These are phyloP conservation scores for Cladosporium oxysporum DNA, from an alignment of 2,329 filamentous ascomycete species.

Conservation along the genomic window DNA sequence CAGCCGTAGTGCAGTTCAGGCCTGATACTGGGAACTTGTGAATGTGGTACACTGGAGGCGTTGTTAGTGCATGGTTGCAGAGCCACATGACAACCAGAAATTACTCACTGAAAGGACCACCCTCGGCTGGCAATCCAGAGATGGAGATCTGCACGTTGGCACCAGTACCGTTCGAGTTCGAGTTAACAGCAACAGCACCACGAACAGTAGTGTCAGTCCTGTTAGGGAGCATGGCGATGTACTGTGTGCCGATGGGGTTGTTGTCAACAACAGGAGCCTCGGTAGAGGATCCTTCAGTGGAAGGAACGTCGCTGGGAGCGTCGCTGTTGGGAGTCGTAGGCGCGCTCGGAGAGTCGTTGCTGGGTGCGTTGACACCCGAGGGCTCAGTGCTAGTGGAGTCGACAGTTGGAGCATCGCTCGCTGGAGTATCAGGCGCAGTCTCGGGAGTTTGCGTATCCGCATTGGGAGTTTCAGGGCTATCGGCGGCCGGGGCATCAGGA, in stretches of 20 bases:
- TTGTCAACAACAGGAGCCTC: slow-evolving; percentile 38
- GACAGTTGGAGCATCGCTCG: neutral
- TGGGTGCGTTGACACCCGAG: neutral
- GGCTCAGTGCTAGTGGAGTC: neutral
- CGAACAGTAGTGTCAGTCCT: slow-evolving; percentile 37
- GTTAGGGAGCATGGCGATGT: slow-evolving; percentile 41
- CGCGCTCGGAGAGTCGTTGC: neutral
- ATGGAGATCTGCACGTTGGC: slow-evolving; percentile 45
- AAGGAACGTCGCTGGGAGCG: neutral
- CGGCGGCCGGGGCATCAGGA: neutral
- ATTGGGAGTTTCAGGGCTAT: neutral
- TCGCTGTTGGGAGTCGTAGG: neutral
- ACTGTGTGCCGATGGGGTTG: slow-evolving; percentile 44
- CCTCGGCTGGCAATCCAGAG: slow-evolving; percentile 42
- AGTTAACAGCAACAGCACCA: slow-evolving; percentile 39
- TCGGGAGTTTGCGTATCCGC: too few relatives aligned
- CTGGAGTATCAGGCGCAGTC: neutral
- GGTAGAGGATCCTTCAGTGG: neutral
- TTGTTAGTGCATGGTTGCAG: neutral
- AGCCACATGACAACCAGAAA: neutral
- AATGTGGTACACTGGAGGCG: slow-evolving; percentile 46
- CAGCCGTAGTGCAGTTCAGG: slow-evolving; percentile 47
- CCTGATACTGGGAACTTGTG: slow-evolving; percentile 45
- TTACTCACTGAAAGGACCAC: slow-evolving; percentile 47
- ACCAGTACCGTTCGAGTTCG: slow-evolving; percentile 41